Base-by-base conservation (phyloP, 1,284 basidiomycete species). In the Grifola frondosa region DNA sequence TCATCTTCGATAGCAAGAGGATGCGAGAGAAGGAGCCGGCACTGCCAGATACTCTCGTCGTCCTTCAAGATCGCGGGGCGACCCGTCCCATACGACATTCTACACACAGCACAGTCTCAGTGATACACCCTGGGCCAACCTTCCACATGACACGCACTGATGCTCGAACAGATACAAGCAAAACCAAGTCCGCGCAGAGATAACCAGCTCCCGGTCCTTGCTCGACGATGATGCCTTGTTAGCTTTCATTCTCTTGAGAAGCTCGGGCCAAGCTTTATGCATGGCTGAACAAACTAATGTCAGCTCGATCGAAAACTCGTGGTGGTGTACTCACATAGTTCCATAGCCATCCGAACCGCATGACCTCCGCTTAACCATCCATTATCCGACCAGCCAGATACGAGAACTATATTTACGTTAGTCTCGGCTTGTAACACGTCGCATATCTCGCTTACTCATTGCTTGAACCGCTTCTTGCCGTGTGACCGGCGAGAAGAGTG, bases 291-390 rank as follows among this genome's bases (percentile, higher is more conserved):
- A 32, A 4, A 23, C 6, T 15, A 17, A 15, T 13, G 20, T n/a
- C 7, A 11, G 13, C 11, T 17, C 13, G 21, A 30, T n/a, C n/a
- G n/a, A 28, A n/a, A 10, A n/a, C 6, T 12, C 11, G 15, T 11
- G 15, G n/a, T n/a, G n/a, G n/a, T 3, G 10, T 17, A 64, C 82
- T 65, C 59, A 87, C 87, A 87, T 43, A 94, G 74, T 60, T 96
- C 92, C 70, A 94, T 81, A 16, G 90, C 92, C 90, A 96, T 93
- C 42, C 92, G 79, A 13, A 95, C 90, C 13, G 92, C 92, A 66
- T 95, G 91, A 5, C 91, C 91, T 6, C 90, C 89, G 52, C 88
- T 88, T 19, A 95, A 66, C 92, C 92, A 96, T 2, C 91, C 91
- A 54, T 90, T 89, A 53, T 93, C 89, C 11, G 88, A 91, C 86